These are phyloP conservation scores for Yamadazyma atmosphaerica DNA, from an alignment of 1,139 yeast genomes.

Conservation along the genomic window DNA sequence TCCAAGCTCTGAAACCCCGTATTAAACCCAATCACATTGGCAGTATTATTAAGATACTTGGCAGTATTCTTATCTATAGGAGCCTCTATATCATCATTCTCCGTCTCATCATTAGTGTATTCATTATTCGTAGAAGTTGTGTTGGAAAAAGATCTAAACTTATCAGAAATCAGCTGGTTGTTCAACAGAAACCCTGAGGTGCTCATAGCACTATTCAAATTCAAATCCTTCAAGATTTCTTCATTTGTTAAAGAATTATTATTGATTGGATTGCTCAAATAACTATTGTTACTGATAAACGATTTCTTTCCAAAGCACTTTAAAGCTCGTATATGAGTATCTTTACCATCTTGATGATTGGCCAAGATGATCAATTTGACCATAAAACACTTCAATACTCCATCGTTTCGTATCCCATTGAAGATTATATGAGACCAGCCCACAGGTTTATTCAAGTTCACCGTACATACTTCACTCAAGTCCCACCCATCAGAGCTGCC, in stretches of 20 bases:
- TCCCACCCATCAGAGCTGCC: constrained; percentile 87
- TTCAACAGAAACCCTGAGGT: constrained; percentile 34
- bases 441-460: constrained; percentile 67
- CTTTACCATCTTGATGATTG: constrained; percentile 96
- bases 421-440: constrained; percentile 87
- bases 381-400: constrained; percentile 70
- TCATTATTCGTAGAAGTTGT: constrained; percentile 4
- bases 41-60: constrained; percentile 35
- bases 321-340: constrained; percentile 82
- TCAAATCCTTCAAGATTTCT: constrained; percentile 31
- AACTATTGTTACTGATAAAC: constrained; percentile 8
- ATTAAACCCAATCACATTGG: constrained; percentile 44
- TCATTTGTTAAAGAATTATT: constrained; percentile 15
- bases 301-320: constrained; percentile 41
- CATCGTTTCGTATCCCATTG: constrained; percentile 57
- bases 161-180: constrained; percentile 14
- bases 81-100: constrained; percentile 3
- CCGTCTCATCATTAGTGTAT: constrained; percentile 1
- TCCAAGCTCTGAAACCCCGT: constrained; percentile 44
- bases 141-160: constrained; percentile 6
- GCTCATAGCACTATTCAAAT: constrained; percentile 26
- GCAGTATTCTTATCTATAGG: constrained; percentile 22
- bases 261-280: constrained; percentile 2
- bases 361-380: constrained; percentile 68
- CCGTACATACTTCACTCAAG: constrained; percentile 67